Conservation (phyloP, 768 basidiomycete species). For the Podaxis sp. region DNA sequence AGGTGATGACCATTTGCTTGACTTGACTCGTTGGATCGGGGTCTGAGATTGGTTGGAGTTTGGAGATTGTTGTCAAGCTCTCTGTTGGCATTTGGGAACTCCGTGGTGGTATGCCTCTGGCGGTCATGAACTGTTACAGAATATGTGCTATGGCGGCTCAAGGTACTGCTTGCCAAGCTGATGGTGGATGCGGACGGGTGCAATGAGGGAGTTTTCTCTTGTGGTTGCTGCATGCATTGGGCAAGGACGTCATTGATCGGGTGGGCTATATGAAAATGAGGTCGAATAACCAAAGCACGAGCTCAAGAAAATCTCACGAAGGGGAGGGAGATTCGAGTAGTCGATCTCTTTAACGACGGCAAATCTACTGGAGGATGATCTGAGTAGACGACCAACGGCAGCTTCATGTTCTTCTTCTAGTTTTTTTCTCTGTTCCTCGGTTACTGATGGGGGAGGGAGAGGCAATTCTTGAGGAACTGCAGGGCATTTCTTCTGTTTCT, state of each 20-base stretch:
- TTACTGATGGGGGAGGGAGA: slow-evolving; percentile 16
- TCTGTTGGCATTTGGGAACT: slow-evolving; percentile 61
- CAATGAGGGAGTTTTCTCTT: slow-evolving; percentile 22
- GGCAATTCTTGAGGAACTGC: slow-evolving; percentile 24
- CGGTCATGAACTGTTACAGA: slow-evolving; percentile 69
- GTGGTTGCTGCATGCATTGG: slow-evolving; percentile 1
- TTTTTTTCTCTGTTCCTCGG: slow-evolving; percentile 8
- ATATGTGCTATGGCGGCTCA: slow-evolving; percentile 56
- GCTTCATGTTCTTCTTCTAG: slow-evolving; percentile 47
- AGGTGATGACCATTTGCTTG: slow-evolving; percentile 40
- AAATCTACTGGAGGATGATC: slow-evolving; percentile 70
- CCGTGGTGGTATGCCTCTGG: slow-evolving; percentile 46
- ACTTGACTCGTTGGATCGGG: slow-evolving; percentile 36
- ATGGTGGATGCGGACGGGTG: slow-evolving; percentile 45
- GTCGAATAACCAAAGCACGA: slow-evolving; percentile 10
- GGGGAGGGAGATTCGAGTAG: slow-evolving; percentile 55
- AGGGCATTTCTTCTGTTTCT: slow-evolving; percentile 45
- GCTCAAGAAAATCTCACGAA: slow-evolving; percentile 48
- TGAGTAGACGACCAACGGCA: slow-evolving; percentile 48
- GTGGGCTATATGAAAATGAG: slow-evolving; percentile 40
- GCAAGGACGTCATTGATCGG: slow-evolving; percentile 52
- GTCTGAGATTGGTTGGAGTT: slow-evolving; percentile 20
- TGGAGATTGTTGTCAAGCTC: slow-evolving; percentile 22
- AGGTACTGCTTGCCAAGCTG: slow-evolving; percentile 48
- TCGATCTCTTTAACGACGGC: slow-evolving; percentile 52